A percentile compares a stretch with the other conserved stretches of the same genome.
These are phyloP conservation scores for Helichrysum umbraculigerum DNA, from an alignment of 129 eudicot genomes.

Conservation along the genomic window DNA sequence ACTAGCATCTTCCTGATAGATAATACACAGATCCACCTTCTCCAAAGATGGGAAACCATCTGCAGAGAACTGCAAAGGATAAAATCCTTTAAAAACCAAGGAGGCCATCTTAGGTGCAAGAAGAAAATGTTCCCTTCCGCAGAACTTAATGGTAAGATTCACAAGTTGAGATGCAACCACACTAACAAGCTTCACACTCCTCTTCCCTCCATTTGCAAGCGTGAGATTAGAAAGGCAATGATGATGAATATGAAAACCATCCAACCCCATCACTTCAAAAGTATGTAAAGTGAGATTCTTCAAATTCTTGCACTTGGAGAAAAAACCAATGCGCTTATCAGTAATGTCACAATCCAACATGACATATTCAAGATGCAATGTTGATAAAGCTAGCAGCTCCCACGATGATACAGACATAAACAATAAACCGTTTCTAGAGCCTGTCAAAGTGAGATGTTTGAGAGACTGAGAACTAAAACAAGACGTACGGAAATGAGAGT, in stretches of 20 bases:
- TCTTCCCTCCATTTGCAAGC: not conserved
- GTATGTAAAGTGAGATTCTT: conserved; percentile 4
- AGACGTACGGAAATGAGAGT: too few relatives aligned
- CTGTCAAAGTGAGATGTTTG: too few relatives aligned
- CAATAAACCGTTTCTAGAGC: too few relatives aligned
- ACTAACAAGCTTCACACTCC: not conserved
- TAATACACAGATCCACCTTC: conserved; percentile 12
- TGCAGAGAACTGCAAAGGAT: not conserved
- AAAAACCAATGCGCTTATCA: not conserved
- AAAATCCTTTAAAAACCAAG: not conserved
- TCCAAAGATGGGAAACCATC: conserved; percentile 12
- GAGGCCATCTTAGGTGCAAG: conserved; percentile 21
- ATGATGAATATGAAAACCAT: conserved; percentile 2
- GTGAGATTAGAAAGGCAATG: conserved; percentile 15
- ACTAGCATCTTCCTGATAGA: not conserved
- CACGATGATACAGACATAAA: too few relatives aligned
- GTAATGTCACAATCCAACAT: too few relatives aligned
- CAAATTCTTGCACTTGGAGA: conserved; percentile 27
- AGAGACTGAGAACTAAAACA: too few relatives aligned
- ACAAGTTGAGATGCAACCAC: conserved; percentile 20
- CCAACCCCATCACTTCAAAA: not conserved
- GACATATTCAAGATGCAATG: too few relatives aligned
- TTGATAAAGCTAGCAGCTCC: too few relatives aligned
- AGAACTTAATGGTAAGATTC: not conserved
- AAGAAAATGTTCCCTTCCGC: not conserved